Conservation (phyloP, 768 basidiomycete genomes). For the Pleurotus ostreatus region DNA sequence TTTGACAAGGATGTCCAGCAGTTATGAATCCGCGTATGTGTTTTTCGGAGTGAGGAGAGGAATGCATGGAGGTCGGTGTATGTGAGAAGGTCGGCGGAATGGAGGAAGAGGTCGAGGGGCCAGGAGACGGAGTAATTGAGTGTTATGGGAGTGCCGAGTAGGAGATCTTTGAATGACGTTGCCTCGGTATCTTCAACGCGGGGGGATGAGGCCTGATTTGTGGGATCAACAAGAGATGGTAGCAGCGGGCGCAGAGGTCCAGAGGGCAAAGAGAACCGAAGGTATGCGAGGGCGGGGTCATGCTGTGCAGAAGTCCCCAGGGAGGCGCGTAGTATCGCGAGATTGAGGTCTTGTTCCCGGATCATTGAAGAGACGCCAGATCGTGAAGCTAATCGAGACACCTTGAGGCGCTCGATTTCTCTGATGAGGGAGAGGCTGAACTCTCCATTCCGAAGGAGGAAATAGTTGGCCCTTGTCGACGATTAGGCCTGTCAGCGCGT, state of each 20-base stretch:
- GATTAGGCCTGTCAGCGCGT: not conserved
- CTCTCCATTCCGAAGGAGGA: slow-evolving; percentile 85
- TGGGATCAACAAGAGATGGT: slow-evolving; percentile 52
- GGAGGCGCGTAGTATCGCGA: slow-evolving; percentile 82
- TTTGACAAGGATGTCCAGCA: slow-evolving; percentile 88
- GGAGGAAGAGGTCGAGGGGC: slow-evolving; percentile 89
- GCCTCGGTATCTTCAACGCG: slow-evolving; percentile 26
- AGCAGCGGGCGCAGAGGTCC: slow-evolving; percentile 81
- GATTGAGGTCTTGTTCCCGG: slow-evolving; percentile 85
- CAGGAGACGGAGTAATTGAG: slow-evolving; percentile 73
- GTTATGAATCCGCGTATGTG: slow-evolving; percentile 72
- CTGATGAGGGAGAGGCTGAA: slow-evolving; percentile 80
- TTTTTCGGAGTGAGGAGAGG: slow-evolving; percentile 79
- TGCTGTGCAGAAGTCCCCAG: slow-evolving; percentile 86
- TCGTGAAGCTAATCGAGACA: slow-evolving; percentile 68
- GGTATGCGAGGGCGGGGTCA: slow-evolving; percentile 67
- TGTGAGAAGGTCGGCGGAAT: slow-evolving; percentile 64
- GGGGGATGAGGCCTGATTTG: slow-evolving; percentile 28
- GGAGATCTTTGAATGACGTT: slow-evolving; percentile 63
- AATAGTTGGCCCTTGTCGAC: slow-evolving; percentile 70
- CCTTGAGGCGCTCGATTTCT: slow-evolving; percentile 81
- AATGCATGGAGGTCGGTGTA: slow-evolving; percentile 81
- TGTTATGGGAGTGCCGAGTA: slow-evolving; percentile 75
- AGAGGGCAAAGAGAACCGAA: slow-evolving; percentile 74
- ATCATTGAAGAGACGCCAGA: slow-evolving; percentile 71